Percentiles rank a stretch among this genome's conserved stretches.
Conservation (phyloP, 805 yeast species). For the Candida parachauliodes region DNA sequence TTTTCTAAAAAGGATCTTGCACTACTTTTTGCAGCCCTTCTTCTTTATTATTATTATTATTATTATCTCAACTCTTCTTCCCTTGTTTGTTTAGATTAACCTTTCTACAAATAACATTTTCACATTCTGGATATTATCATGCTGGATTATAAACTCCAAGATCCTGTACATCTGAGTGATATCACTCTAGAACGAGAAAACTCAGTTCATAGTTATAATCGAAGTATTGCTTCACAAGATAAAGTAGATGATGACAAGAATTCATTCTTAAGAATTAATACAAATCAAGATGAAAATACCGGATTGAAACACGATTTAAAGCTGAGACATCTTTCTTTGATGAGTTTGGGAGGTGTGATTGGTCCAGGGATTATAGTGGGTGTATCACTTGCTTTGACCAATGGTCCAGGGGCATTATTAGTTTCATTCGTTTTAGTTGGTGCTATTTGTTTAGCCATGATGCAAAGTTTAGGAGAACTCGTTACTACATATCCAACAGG, state of each 20-base stretch:
- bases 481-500: constrained; percentile 52
- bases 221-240: not conserved
- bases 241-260: constrained; percentile 1
- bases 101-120: not conserved
- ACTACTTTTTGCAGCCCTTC: not conserved
- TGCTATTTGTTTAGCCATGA: constrained; percentile 49
- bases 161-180: not conserved
- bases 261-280: constrained; percentile 3
- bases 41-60: too few relatives aligned
- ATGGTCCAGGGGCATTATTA: constrained; percentile 51
- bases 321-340: constrained; percentile 48
- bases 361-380: constrained; percentile 60
- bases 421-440: constrained; percentile 53
- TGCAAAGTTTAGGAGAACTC: constrained; percentile 54
- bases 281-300: constrained; percentile 19
- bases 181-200: not conserved
- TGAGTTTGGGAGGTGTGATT: constrained; percentile 55
- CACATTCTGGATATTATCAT: not conserved
- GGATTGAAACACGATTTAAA: constrained; percentile 45
- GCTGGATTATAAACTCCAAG: not conserved
- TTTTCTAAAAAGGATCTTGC: too few relatives aligned
- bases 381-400: constrained; percentile 46
- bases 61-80: too few relatives aligned
- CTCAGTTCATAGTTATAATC: not conserved
- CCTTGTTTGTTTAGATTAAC: too few relatives aligned